Percentiles rank a stretch among this genome's conserved stretches.
Evolutionary conservation across 305 asterid species (phyloP).

Genomic region (Ilex paraguariensis): DNA sequence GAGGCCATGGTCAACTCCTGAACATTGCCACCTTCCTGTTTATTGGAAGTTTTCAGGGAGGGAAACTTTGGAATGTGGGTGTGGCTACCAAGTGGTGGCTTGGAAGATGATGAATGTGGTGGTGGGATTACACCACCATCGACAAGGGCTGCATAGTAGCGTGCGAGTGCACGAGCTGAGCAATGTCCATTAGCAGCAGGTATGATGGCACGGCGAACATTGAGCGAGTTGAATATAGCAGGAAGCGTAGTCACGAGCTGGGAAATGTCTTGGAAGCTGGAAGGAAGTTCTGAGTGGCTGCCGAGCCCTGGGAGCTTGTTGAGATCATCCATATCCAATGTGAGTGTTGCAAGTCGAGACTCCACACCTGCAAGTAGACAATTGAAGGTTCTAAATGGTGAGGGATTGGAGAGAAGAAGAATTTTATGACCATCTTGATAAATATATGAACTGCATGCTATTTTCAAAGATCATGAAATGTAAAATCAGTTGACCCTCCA

Average conservation of each 20-base stretch:
- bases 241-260: constrained; percentile 63
- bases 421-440: no score
- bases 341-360: constrained; percentile 90
- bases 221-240: constrained; percentile 69
- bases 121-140: constrained; percentile 68
- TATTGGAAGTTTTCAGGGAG: constrained; percentile 38
- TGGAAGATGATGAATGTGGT: constrained; percentile 54
- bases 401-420: no score
- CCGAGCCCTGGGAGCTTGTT: constrained; percentile 39
- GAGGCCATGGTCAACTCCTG: constrained; percentile 1
- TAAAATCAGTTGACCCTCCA: no score
- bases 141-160: constrained; percentile 87
- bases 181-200: constrained; percentile 92
- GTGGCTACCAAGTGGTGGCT: constrained; percentile 74
- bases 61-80: constrained; percentile 64
- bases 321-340: constrained; percentile 76
- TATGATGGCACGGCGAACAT: constrained; percentile 78
- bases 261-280: constrained; percentile 62
- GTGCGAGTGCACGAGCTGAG: constrained; percentile 97
- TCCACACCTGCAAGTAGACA: constrained; percentile 65
- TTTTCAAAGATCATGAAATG: no score
- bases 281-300: constrained; percentile 54
- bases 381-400: neutral
- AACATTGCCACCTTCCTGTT: constrained; percentile 21
- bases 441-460: no score